A percentile compares a stretch with the other conserved stretches of the same genome.
phyloP scores from a whole-genome alignment of 306 rosid species.

The barrel medic (Medicago truncatula) region DNA sequence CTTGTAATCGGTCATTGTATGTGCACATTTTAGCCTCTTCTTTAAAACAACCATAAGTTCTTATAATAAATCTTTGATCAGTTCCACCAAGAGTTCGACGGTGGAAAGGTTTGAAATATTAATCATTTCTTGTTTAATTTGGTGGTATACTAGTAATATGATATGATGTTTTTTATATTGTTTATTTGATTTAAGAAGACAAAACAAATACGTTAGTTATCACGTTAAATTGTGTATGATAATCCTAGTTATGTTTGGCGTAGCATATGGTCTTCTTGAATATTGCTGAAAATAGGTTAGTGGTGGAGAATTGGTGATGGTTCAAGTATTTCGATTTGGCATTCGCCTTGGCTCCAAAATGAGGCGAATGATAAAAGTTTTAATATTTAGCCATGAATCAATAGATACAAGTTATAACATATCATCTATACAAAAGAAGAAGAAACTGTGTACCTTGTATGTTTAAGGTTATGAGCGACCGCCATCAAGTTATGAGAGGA shows the following conservation, averaged over 20 bases:
- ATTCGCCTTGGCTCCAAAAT: background rate
- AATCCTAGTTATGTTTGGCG: too few relatives aligned
- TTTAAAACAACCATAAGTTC: background rate
- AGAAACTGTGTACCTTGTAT: too few relatives aligned
- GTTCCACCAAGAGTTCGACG: background rate
- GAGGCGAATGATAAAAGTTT: background rate
- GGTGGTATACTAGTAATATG: too few relatives aligned
- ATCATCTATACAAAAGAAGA: too few relatives aligned
- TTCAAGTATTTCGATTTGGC: background rate
- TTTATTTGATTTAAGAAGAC: too few relatives aligned
- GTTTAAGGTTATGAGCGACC: too few relatives aligned
- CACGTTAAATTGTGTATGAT: too few relatives aligned
- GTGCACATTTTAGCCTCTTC: background rate
- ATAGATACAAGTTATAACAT: too few relatives aligned
- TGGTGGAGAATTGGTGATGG: background rate
- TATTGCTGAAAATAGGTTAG: background rate
- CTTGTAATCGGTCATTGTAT: background rate
- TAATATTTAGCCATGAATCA: too few relatives aligned
- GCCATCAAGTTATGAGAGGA: too few relatives aligned
- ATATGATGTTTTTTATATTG: too few relatives aligned
- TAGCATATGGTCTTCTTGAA: background rate
- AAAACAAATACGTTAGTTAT: too few relatives aligned
- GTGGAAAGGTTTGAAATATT: background rate
- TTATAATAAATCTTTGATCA: slow-evolving; percentile 2
- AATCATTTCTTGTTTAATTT: background rate